phyloP scores from a whole-genome alignment of 2,329 filamentous ascomycete genomes.

The Chrysoporthe cubensis region DNA sequence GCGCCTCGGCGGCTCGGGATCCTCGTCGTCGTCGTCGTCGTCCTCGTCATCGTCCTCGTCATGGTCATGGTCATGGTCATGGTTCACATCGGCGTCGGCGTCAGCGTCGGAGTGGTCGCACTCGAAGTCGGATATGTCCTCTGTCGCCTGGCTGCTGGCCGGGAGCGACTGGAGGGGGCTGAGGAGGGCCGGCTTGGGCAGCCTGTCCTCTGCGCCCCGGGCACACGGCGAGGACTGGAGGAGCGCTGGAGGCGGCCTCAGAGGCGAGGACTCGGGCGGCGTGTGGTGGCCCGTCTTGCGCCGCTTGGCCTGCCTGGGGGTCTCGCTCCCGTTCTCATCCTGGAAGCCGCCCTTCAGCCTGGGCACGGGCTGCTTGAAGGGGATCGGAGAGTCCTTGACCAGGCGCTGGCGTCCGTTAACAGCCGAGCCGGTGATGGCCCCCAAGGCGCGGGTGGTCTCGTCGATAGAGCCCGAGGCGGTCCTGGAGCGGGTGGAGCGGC shows the following conservation, averaged over 20 bases:
- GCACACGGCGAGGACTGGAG: slow-evolving; percentile 34
- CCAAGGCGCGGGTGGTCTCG: slow-evolving; percentile 27
- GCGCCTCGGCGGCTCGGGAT: slow-evolving; percentile 32
- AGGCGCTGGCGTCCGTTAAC: slow-evolving; percentile 46
- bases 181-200: slow-evolving; percentile 34
- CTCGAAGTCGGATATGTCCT: slow-evolving; percentile 38
- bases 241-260: slow-evolving; percentile 34
- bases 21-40: slow-evolving; percentile 12
- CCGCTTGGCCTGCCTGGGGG: slow-evolving; percentile 39
- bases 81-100: not conserved
- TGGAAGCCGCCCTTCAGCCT: slow-evolving; percentile 19
- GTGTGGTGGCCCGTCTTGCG: slow-evolving; percentile 46
- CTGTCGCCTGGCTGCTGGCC: slow-evolving; percentile 33
- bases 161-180: slow-evolving; percentile 45
- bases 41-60: not conserved
- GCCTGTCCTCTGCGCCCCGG: not conserved
- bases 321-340: slow-evolving; percentile 16
- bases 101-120: slow-evolving; percentile 38
- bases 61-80: not conserved
- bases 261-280: slow-evolving; percentile 42
- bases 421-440: slow-evolving; percentile 41
- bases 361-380: slow-evolving; percentile 37
- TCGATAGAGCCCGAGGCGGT: slow-evolving; percentile 21
- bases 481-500: slow-evolving; percentile 40
- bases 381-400: slow-evolving; percentile 40